Evolutionary conservation across 495 filamentous ascomycete genomes (phyloP).

Genomic region (Penicillium coprophilum): DNA sequence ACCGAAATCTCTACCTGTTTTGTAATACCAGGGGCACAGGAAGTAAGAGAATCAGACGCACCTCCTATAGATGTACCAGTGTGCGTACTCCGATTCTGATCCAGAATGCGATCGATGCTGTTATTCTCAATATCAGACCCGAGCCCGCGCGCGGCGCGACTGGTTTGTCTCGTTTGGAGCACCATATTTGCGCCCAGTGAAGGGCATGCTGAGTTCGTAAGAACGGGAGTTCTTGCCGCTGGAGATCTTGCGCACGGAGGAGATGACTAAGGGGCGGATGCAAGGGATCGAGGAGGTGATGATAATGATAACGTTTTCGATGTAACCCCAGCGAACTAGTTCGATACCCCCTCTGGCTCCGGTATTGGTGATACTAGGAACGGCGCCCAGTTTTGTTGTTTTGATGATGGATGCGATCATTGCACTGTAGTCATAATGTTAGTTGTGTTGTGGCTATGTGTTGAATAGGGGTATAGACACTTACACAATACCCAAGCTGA

Average conservation of each 20-base stretch:
- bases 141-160: slow-evolving; percentile 15
- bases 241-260: slow-evolving; percentile 41
- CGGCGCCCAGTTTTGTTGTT: slow-evolving; percentile 37
- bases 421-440: slow-evolving; percentile 25
- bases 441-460: slow-evolving; percentile 1
- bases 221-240: slow-evolving; percentile 28
- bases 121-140: slow-evolving; percentile 25
- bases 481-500: slow-evolving; percentile 44
- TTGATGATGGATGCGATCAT: slow-evolving; percentile 47
- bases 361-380: slow-evolving; percentile 37
- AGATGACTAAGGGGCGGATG: slow-evolving; percentile 37
- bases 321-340: slow-evolving; percentile 38
- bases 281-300: slow-evolving; percentile 39
- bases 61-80: slow-evolving; percentile 18
- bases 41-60: slow-evolving; percentile 18
- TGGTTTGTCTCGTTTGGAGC: slow-evolving; percentile 19
- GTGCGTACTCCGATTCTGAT: slow-evolving; percentile 15
- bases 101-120: slow-evolving; percentile 36
- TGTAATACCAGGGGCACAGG: slow-evolving; percentile 24
- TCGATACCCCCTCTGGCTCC: slow-evolving; percentile 29
- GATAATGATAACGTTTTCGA: slow-evolving; percentile 38
- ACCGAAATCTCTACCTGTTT: slow-evolving; percentile 39
- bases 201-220: slow-evolving; percentile 35
- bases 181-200: slow-evolving; percentile 18
- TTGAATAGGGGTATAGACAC: slow-evolving; percentile 1